These are phyloP conservation scores for Fusarium clavum DNA, from an alignment of 2,329 filamentous ascomycete species.

Conservation along the genomic window DNA sequence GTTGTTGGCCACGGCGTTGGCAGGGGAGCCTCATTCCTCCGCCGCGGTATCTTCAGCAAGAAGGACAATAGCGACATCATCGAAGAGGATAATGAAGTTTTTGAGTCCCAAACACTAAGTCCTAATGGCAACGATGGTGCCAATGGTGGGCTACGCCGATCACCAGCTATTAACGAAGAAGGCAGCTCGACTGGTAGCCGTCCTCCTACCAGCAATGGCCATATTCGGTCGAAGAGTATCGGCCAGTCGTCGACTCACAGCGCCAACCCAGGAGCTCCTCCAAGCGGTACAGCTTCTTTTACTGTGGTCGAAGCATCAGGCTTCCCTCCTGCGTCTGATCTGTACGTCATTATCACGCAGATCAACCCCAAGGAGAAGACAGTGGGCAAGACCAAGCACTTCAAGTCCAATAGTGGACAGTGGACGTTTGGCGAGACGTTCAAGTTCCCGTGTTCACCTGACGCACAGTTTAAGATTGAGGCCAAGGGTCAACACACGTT, in stretches of 20 bases:
- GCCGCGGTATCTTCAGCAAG: conserved; percentile 81
- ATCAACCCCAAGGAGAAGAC: conserved; percentile 77
- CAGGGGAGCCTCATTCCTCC: conserved; percentile 91
- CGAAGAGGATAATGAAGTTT: conserved; percentile 57
- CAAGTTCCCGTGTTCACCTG: conserved; percentile 80
- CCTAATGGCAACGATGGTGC: conserved; percentile 52
- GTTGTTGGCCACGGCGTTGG: conserved; percentile 82
- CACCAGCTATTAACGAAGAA: conserved; percentile 53
- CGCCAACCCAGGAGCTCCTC: conserved; percentile 68
- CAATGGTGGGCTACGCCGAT: conserved; percentile 56
- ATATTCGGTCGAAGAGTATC: conserved; percentile 67
- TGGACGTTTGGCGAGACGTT: conserved; percentile 83
- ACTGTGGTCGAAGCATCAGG: conserved; percentile 82
- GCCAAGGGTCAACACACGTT: conserved; percentile 89
- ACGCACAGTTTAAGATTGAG: conserved; percentile 86
- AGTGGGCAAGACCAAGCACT: conserved; percentile 91
- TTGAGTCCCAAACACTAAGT: conserved; percentile 54
- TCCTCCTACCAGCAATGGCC: conserved; percentile 51
- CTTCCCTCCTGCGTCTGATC: conserved; percentile 79
- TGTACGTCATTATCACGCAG: conserved; percentile 81
- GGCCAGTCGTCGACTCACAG: conserved; percentile 76
- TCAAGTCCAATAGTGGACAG: conserved; percentile 76
- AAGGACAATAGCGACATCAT: conserved; percentile 73
- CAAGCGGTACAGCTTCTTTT: conserved; percentile 82
- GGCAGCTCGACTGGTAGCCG: conserved; percentile 41